These are phyloP conservation scores for Oidium heveae DNA, from an alignment of 2,329 filamentous ascomycete species.

Conservation along the genomic window DNA sequence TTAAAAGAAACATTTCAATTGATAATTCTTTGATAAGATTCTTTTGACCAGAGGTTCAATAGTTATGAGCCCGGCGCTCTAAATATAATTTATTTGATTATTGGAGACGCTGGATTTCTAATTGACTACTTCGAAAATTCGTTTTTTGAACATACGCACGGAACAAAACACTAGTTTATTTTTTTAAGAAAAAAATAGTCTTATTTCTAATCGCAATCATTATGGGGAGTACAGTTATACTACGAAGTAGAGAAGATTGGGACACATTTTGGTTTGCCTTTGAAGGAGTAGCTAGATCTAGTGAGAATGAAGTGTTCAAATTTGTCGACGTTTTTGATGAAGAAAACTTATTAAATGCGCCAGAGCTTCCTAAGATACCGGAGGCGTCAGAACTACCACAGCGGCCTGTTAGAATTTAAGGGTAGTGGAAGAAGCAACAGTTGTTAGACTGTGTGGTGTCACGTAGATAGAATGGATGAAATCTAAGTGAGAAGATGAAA, in stretches of 20 bases:
- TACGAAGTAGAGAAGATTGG: neutral
- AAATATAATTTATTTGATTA: neutral
- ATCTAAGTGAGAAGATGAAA: no score
- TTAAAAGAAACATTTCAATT: no score
- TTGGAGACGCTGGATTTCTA: neutral
- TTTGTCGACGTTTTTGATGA: neutral
- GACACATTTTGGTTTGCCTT: conserved; percentile 1
- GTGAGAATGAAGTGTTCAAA: neutral
- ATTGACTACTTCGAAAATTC: neutral
- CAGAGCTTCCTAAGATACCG: neutral
- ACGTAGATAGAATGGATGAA: no score
- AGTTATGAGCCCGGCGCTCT: neutral
- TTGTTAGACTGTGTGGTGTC: no score
- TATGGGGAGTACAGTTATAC: neutral
- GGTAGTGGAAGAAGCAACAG: no score
- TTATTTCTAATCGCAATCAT: neutral
- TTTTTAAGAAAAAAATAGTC: no score
- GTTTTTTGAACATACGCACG: neutral
- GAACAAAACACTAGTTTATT: no score
- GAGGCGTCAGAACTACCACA: neutral
- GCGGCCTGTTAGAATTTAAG: no score
- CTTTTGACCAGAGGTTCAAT: neutral
- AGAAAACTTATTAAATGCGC: neutral
- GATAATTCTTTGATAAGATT: no score
- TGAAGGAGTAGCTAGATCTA: neutral